Evolutionary conservation across 306 rosid species (phyloP), one percentile per base, ranked within the genome.

Genomic region (Crotalaria pallida): DNA sequence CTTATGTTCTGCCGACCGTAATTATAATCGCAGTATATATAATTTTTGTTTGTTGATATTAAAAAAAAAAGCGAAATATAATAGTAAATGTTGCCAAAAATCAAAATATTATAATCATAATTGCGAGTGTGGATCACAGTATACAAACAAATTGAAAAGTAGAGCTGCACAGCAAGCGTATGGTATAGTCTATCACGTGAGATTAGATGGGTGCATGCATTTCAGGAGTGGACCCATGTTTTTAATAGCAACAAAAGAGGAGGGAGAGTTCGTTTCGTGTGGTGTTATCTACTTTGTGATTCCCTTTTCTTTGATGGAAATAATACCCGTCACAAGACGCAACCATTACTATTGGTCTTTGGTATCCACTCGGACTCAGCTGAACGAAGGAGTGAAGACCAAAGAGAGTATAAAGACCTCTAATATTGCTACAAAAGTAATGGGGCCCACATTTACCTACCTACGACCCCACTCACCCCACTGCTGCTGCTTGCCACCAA

Each of bases 371-470:
- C 0, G 73, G 60, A 65, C 26, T 7, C 22, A 24, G 57, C 34
- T 44, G 27, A 48, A 58, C 27, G 74, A 48, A 58, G 41, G 74
- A 64, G 55, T 36, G n/a, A 70, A 70, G 71, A 70, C 13, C 49
- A 8, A 52, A 51, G 1, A 53, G 58, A 52, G 23, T 43, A 63
- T 31, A 61, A 62, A 66, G 69, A 59, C 3, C 40, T 58, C 33
- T n/a, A 72, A 66, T 26, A 60, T 77, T 77, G 73, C 65, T 49
- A 26, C 69, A 60, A 67, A 77, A 81, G 70, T 49, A 8, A 63
- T 11, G 72, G 80, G 71, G 57, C 2, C 72, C 82, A 77, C 77
- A 11, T 10, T 43, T 57, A 77, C 85, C 85, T 68, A 73, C 77
- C 69, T 27, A 21, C 12, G 27, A 62, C 79, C 82, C 78, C 59